A percentile compares a stretch with the other conserved stretches of the same genome.
These are phyloP conservation scores for Scytalidium sp. DNA, from an alignment of 2,329 filamentous ascomycete species.

Conservation along the genomic window DNA sequence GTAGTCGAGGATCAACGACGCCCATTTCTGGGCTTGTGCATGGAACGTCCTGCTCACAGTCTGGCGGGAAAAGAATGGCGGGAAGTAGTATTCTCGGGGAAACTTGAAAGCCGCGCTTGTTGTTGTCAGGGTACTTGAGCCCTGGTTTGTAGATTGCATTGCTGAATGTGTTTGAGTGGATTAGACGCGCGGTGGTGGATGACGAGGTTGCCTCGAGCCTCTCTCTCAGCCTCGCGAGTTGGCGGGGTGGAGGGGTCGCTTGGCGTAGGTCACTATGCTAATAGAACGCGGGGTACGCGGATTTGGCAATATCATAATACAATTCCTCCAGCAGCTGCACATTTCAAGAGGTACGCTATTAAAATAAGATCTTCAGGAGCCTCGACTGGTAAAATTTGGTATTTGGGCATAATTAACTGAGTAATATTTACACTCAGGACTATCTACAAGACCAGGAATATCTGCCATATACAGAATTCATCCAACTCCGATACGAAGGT, in stretches of 20 bases:
- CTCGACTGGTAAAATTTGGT: no score
- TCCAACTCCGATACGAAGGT: background rate
- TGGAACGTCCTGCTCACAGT: conserved; percentile 70
- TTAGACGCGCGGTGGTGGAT: background rate
- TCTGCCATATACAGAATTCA: background rate
- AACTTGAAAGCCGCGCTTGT: conserved; percentile 44
- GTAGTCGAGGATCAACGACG: conserved; percentile 80
- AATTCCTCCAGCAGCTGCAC: no score
- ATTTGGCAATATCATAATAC: background rate
- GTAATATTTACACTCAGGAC: no score
- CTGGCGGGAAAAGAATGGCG: conserved; percentile 83
- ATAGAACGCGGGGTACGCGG: background rate
- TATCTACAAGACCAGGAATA: no score
- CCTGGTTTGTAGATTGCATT: background rate
- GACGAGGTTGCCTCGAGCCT: background rate
- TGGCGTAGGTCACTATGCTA: background rate
- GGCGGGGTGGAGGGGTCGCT: background rate
- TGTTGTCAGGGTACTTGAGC: background rate
- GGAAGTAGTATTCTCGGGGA: conserved; percentile 69
- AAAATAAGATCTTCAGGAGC: no score
- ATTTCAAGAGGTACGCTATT: no score
- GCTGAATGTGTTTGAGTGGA: background rate
- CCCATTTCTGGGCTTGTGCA: conserved; percentile 82
- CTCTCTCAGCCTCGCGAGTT: background rate
- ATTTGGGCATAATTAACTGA: no score